Base-by-base conservation (phyloP, 2,329 filamentous ascomycete species). In the Fusarium sp. region DNA sequence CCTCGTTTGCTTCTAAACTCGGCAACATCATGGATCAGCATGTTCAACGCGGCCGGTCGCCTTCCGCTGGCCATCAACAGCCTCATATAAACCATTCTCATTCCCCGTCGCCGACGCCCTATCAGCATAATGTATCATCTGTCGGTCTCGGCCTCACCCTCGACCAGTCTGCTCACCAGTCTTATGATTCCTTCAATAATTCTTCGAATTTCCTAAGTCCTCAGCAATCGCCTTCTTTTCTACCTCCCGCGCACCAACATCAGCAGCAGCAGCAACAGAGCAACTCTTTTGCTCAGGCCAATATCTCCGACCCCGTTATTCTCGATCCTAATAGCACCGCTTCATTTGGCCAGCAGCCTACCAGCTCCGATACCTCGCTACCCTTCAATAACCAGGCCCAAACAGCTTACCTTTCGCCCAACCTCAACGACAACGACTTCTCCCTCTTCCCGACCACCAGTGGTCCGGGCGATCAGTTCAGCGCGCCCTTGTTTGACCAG, bases 61-160 rank as follows among this genome's bases (percentile, higher is more conserved):
- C 82, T 66, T 88, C 87, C 70, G 79, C 80, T 72, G 80, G 81
- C 63, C 81, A 84, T 71, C 82, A 84, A 71, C 77, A 76, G 72
- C 74, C 79, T 79, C 82, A 86, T 87, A 88, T 90, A 88, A 89
- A 83, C 75, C 85, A 86, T 74, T 83, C 79, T 66, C 86, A 86
- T 75, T 88, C 87, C 69, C 84, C 86, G 69, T 85, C 86, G 72
- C 84, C 83, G 75, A 80, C 80, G 68, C 84, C 82, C 70, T 79
- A 82, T 72, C 78, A 81, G 72, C 63, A 72, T 41, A 80, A 80
- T 71, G 76, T 81, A 54, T 70, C 75, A 68, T 79, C 78, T 48
- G 78, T 81, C 68, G 82, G 82, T 69, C 79, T 88, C 66, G 85
- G 84, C 71, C 80, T 89, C 70, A 83, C 77, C 62, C 77, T 88